Evolutionary conservation across 257 asterid genomes (phyloP).

Genomic region (Solanum piurae): DNA sequence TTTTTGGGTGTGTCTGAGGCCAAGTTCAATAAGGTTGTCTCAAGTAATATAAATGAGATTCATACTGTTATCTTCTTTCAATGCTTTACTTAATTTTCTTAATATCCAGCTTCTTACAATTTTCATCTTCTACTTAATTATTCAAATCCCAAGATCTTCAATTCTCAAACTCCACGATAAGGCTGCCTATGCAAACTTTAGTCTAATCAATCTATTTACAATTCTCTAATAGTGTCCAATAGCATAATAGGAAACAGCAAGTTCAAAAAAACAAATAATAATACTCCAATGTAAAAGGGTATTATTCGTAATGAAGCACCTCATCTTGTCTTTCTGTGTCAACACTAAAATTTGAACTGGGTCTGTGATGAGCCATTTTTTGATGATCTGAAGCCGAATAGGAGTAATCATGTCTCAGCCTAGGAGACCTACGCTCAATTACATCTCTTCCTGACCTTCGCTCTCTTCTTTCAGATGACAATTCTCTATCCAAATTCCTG

Average conservation of each 20-base stretch:
- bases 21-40: neutral
- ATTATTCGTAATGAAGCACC: neutral
- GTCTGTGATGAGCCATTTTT: neutral
- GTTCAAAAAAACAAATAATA: neutral
- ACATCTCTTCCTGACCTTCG: neutral
- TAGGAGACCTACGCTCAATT: neutral
- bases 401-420: neutral
- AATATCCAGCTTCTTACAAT: neutral
- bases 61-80: neutral
- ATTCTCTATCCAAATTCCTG: neutral
- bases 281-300: neutral
- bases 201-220: neutral
- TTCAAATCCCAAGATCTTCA: neutral
- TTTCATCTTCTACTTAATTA: neutral
- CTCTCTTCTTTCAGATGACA: neutral
- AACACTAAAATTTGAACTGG: neutral
- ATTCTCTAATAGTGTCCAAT: neutral
- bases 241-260: neutral
- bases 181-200: neutral
- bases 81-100: neutral
- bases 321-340: neutral
- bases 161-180: neutral
- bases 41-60: neutral
- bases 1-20: neutral
- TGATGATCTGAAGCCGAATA: neutral